A percentile compares a stretch with the other conserved stretches of the same genome.
phyloP scores from a whole-genome alignment of 148 eudicot species.

The Rhododendron williamsianum region DNA sequence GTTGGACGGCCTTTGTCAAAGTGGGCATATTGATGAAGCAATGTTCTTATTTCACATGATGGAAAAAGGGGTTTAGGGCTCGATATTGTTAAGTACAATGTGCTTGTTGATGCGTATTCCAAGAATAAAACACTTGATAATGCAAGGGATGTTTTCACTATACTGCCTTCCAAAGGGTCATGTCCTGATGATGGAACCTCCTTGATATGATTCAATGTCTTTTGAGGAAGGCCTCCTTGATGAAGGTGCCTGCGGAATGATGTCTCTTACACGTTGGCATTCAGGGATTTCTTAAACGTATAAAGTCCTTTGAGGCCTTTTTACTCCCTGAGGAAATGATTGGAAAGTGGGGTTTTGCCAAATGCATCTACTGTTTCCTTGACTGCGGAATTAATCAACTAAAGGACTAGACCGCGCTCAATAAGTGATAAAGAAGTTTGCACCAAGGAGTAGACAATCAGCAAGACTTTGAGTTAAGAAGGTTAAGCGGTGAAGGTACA shows the following conservation, averaged over 20 bases:
- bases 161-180: too few species aligned
- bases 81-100: neutral
- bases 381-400: neutral
- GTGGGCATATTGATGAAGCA: neutral
- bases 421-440: neutral
- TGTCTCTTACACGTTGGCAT: neutral
- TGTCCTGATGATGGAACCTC: too few species aligned
- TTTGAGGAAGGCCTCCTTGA: neutral
- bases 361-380: slow-evolving; percentile 1
- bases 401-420: neutral
- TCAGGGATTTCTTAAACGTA: neutral
- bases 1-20: too few species aligned
- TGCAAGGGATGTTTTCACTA: too few species aligned
- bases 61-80: neutral
- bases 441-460: neutral
- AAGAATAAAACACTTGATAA: too few species aligned
- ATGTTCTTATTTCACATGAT: neutral
- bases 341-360: neutral
- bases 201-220: too few species aligned
- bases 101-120: too few species aligned
- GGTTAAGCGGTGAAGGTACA: neutral
- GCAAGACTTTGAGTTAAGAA: neutral
- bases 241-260: neutral
- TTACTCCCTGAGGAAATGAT: too few species aligned
- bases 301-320: neutral